Conservation (phyloP, 2,329 filamentous ascomycete species). For the Trichoderma sp. region DNA sequence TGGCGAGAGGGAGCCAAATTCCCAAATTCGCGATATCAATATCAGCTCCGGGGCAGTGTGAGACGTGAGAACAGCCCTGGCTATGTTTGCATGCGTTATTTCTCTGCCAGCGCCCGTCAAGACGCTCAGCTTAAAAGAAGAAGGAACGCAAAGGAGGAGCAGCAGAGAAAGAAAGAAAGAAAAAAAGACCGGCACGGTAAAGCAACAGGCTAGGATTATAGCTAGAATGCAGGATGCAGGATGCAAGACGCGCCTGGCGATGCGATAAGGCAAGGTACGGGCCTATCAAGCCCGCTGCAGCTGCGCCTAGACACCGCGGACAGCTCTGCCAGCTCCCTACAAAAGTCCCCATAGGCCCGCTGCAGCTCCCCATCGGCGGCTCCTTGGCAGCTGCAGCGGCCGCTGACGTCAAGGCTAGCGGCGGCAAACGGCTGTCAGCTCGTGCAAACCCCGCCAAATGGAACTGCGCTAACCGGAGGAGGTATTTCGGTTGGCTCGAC, state of each 20-base stretch:
- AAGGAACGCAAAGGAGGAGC: not conserved
- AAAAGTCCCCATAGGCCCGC: conserved; percentile 11
- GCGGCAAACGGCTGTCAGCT: not conserved
- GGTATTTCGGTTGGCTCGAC: not conserved
- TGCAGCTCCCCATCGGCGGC: not conserved
- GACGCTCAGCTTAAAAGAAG: conserved; percentile 13
- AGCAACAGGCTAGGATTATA: not conserved
- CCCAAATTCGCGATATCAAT: not conserved
- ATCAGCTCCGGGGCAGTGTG: not conserved
- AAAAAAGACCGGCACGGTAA: not conserved
- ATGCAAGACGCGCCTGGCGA: not conserved
- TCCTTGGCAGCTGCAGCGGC: not conserved
- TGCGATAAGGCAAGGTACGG: conserved; percentile 12
- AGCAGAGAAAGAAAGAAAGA: not conserved
- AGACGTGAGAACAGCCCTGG: not conserved
- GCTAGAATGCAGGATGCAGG: conserved; percentile 4
- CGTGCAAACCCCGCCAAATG: not conserved
- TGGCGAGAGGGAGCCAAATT: not conserved
- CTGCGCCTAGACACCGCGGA: not conserved
- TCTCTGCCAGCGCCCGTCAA: not conserved
- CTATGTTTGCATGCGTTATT: conserved; percentile 11
- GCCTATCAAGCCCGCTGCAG: conserved; percentile 10
- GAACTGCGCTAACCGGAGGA: not conserved
- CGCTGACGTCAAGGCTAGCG: not conserved
- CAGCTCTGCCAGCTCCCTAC: conserved; percentile 7